Evolutionary conservation across 495 filamentous ascomycete species (phyloP).

Genomic region (Talaromyces liani): DNA sequence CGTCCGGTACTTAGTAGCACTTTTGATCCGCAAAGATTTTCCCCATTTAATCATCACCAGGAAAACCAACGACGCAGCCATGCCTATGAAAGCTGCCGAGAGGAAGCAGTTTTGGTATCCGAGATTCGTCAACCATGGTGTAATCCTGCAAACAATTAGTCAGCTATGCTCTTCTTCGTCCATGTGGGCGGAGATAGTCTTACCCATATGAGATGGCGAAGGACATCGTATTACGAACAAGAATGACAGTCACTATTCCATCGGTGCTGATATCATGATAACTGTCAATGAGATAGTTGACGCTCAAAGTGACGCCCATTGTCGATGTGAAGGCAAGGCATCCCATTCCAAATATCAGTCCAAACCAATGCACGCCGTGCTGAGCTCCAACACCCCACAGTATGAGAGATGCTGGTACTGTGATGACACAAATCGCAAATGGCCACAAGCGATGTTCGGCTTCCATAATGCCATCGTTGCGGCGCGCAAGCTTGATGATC

Average conservation of each 20-base stretch:
- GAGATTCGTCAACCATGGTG: conserved; percentile 53
- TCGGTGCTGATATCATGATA: conserved; percentile 58
- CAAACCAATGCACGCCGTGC: conserved; percentile 53
- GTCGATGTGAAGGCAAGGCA: conserved; percentile 50
- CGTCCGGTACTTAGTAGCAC: conserved; percentile 34
- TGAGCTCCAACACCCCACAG: conserved; percentile 67
- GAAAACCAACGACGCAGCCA: conserved; percentile 47
- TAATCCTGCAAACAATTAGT: conserved; percentile 37
- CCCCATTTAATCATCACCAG: conserved; percentile 51
- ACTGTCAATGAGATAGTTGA: conserved; percentile 57
- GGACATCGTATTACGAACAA: conserved; percentile 61
- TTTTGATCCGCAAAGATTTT: conserved; percentile 30
- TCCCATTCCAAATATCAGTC: conserved; percentile 55
- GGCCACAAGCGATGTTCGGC: conserved; percentile 59
- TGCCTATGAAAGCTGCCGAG: conserved; percentile 50
- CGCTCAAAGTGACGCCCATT: conserved; percentile 50
- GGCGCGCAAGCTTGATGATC: conserved; percentile 48
- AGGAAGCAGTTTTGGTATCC: conserved; percentile 60
- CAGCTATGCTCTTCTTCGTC: conserved; percentile 1
- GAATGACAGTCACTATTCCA: conserved; percentile 55
- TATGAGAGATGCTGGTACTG: conserved; percentile 50
- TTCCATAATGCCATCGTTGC: conserved; percentile 55
- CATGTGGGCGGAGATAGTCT: conserved; percentile 9
- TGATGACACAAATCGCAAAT: conserved; percentile 44
- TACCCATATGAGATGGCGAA: conserved; percentile 52